Evolutionary conservation across 176 grass and related monocot genomes (phyloP).

Genomic region (Aegilops bicornis): DNA sequence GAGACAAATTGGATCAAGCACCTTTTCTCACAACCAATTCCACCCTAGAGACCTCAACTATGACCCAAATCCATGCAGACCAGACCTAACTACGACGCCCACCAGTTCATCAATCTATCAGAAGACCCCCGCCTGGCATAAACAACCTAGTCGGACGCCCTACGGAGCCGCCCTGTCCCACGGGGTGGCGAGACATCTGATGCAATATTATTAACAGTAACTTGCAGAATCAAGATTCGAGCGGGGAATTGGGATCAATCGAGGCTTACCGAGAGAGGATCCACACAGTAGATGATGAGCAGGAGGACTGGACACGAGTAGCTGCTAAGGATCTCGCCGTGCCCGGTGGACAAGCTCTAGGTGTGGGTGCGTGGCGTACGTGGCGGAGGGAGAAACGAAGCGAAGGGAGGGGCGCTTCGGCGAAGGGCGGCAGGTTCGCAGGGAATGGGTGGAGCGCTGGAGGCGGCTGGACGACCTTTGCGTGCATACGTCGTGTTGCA

Average conservation of each 20-base stretch:
- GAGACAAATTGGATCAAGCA: background rate
- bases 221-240: background rate
- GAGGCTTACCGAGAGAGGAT: conserved; percentile 6
- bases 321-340: background rate
- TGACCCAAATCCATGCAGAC: conserved; percentile 3
- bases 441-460: background rate
- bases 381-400: background rate
- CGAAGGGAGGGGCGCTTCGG: background rate
- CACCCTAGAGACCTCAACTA: background rate
- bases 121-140: background rate
- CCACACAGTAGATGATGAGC: background rate
- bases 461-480: background rate
- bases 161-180: background rate
- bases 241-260: background rate
- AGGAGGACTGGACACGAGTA: background rate
- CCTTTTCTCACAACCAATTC: background rate
- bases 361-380: background rate
- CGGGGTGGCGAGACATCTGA: background rate
- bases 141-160: background rate
- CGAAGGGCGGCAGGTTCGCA: background rate
- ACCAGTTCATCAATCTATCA: background rate
- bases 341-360: background rate
- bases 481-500: no score
- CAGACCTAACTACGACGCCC: background rate
- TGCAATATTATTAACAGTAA: background rate